These are phyloP conservation scores for Suillus paluster DNA, from an alignment of 768 basidiomycete species.

Conservation along the genomic window DNA sequence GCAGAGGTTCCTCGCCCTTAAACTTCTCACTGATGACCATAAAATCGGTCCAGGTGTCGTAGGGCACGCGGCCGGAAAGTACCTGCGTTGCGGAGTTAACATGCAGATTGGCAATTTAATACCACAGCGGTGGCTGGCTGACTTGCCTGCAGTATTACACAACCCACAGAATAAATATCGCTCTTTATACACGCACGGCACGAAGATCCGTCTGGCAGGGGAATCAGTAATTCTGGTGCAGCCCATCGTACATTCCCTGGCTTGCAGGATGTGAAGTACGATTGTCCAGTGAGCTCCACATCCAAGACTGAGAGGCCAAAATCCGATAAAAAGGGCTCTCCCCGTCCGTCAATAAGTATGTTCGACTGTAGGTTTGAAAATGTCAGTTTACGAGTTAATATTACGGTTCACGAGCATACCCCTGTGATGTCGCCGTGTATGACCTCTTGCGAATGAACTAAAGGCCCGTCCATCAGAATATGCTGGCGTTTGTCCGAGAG, in stretches of 20 bases:
- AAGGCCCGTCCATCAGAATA: not conserved
- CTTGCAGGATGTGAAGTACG: conserved; percentile 19
- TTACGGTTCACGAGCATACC: not conserved
- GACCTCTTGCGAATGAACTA: conserved; percentile 11
- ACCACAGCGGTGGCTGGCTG: not conserved
- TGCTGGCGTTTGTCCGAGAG: not conserved
- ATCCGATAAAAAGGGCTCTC: conserved; percentile 29
- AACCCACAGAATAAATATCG: conserved; percentile 26
- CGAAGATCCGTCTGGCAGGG: not conserved
- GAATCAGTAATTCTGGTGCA: conserved; percentile 22
- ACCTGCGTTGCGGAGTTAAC: not conserved
- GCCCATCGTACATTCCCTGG: conserved; percentile 18
- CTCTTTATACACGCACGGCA: conserved; percentile 6
- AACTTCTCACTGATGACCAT: conserved; percentile 5
- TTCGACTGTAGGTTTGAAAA: conserved; percentile 12
- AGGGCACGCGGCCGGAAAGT: conserved; percentile 13
- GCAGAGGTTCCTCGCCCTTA: not conserved
- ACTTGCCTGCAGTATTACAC: conserved; percentile 25
- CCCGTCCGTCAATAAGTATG: conserved; percentile 10
- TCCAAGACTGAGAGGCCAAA: conserved; percentile 48
- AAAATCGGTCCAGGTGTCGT: conserved; percentile 1
- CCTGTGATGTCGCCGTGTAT: conserved; percentile 16
- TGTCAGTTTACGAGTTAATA: not conserved
- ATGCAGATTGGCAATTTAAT: not conserved
- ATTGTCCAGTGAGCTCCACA: conserved; percentile 36